Base-by-base conservation (phyloP, 2,329 filamentous ascomycete genomes). In the Catunica adiposa region DNA sequence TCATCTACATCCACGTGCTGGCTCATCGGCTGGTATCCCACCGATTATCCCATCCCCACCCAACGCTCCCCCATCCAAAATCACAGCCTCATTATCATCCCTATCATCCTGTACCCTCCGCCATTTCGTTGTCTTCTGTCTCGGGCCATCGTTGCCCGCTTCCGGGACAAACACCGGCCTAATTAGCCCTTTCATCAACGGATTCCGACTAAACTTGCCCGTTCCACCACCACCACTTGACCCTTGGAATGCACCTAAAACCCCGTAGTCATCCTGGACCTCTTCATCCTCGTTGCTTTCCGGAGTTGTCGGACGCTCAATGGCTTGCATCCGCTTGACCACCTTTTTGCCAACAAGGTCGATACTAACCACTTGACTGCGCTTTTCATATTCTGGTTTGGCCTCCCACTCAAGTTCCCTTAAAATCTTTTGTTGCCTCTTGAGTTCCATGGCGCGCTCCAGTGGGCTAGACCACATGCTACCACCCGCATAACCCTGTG, bases 351-450 rank as follows among this genome's bases (percentile, higher is more conserved):
- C 83, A 7, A 82, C 81, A 0, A 95, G 70, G 65, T 95, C 88
- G 59, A 95, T 85, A 64, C 85, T 90, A 61, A 94, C 78, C 1
- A 96, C 84, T 59, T 92, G 83, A 62, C 78, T 80, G 58, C 86
- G 77, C 75, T 90, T 94, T 71, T 96, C 89, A 67, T 89, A 95
- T 60, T 94, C 89, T 0, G 89, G 88, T 53, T 78, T 73, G 3
- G 84, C 82, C 61, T 84, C 85, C 82, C 89, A 94, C 63, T 94
- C 86, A 74, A 92, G 82, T 68, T 94, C 87, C 3, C 87, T 73
- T 61, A 94, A 69, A 2, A 89, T 71, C 65, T 85, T 86, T 68
- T 94, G 89, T 68, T 95, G 89, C 57, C 82, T 78, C 68, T 90
- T 94, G 57, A 95, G 70, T 66, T 92, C 87, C 61, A 82, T 73